Base-by-base conservation (phyloP, 768 basidiomycete genomes). In the Mycena maculata region DNA sequence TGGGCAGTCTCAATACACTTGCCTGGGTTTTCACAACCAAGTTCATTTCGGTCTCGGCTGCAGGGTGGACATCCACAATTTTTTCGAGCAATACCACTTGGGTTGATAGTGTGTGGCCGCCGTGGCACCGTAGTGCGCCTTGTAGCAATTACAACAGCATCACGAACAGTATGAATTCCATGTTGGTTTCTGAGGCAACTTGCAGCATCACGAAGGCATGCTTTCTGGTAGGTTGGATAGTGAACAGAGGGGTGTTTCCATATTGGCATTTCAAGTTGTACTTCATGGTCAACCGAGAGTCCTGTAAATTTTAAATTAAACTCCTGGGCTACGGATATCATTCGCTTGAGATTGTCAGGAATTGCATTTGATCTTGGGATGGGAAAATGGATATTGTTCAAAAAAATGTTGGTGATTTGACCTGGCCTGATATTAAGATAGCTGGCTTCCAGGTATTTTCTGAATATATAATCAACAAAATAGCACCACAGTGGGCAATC, bases 21-120 rank as follows among this genome's bases (percentile, higher is more conserved):
- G 10, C 56, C 56, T n/a, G 56, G 42, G 28, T 58, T 30, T 31
- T 1, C 2, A 15, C 56, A 58, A 30, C n/a, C 56, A 7, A 44
- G 30, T 31, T 58, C 56, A 44, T 42, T 44, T 42, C 56, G 42
- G 22, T 58, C 56, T 47, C n/a, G 20, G 8, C 31, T 58, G 22
- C 56, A 58, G 3, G 42, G 30, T 45, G 56, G 56, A 28, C 56
- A 58, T 27, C 42, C 42, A 58, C 56, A 58, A 16, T 58, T 58
- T 31, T 58, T 58, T 8, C 56, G 56, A 16, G 20, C 44, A 44
- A 58, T 53, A 31, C 42, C 42, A 53, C 56, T 44, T 6, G 56
- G 56, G 18, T 58, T 58, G 41, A 58, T 30, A 8, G 23, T 44
- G 30, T 58, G 56, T 25, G 56, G 56, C 7, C 20, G 39, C 20